These are phyloP conservation scores for Arthrinium puccinioides DNA, from an alignment of 2,329 filamentous ascomycete genomes.

Conservation along the genomic window DNA sequence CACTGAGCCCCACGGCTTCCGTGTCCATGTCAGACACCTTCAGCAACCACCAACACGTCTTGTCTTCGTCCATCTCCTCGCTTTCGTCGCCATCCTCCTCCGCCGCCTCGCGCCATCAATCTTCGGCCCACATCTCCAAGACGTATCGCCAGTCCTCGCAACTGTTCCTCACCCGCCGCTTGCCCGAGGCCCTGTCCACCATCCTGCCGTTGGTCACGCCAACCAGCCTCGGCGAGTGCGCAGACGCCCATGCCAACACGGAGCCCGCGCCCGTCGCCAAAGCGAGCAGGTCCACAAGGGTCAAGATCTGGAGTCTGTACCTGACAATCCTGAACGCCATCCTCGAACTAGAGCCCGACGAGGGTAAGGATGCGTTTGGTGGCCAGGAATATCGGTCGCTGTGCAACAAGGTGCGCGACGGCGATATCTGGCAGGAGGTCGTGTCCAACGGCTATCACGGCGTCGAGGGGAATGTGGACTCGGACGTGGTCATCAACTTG, in stretches of 20 bases:
- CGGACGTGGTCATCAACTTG: conserved; percentile 89
- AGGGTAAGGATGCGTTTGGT: conserved; percentile 85
- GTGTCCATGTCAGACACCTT: conserved; percentile 11
- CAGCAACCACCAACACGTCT: conserved; percentile 10
- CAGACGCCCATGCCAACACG: conserved; percentile 34
- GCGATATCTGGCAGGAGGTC: conserved; percentile 91
- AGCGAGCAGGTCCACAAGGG: conserved; percentile 73
- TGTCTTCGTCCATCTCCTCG: conserved; percentile 42
- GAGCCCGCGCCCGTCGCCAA: conserved; percentile 68
- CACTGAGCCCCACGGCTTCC: conserved; percentile 37
- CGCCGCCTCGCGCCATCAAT: conserved; percentile 49
- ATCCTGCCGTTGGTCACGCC: conserved; percentile 73
- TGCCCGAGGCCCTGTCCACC: conserved; percentile 82
- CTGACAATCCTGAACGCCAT: conserved; percentile 88
- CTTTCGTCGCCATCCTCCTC: conserved; percentile 63
- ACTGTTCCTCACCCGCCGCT: conserved; percentile 85
- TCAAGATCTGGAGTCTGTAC: conserved; percentile 98
- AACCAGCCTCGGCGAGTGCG: conserved; percentile 25
- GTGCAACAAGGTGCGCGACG: conserved; percentile 78
- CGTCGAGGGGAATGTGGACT: conserved; percentile 82
- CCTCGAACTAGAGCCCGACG: conserved; percentile 79
- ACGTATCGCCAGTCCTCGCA: conserved; percentile 91
- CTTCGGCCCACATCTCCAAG: conserved; percentile 72
- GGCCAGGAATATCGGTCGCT: conserved; percentile 76
- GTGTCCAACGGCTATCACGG: conserved; percentile 82